Evolutionary conservation across 257 asterid species (phyloP), one percentile per base, ranked within the genome.

Genomic region (Euphrasia confusa): DNA sequence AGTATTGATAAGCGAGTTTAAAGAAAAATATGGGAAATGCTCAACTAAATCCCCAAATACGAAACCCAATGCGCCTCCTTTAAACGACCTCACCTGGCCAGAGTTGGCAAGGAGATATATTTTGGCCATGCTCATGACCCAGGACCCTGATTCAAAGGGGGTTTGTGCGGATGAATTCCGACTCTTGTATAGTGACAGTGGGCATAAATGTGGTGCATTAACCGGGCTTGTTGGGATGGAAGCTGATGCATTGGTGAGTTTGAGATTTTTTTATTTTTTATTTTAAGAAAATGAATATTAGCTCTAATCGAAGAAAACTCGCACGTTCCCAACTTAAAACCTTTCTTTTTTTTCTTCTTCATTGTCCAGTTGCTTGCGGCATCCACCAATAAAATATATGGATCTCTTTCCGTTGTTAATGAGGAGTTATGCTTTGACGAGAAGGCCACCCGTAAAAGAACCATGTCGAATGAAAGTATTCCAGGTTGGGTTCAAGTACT

Each of bases 401-500:
- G 71, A 18, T 58, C 39, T 45, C 27, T 48, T 37, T 10, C 58
- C 14, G 10, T 14, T 42, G 54, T 42, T 10, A n/a, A 18, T 30
- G 65, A 58, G 12, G 13, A 15, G 28, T 6, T 58, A 15, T 33
- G 47, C 14, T 40, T 12, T 14, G 64, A 40, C n/a, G 58, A 7
- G 47, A 50, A 58, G 44, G 40, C 0, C 40, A 10, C 14, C 1
- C 4, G 17, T 44, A 35, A n/a, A 28, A 45, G 27, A 55, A 7
- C 60, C 37, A 10, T 8, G 44, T 33, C 30, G 44, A 70, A 68
- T 54, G 71, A 50, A 28, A 65, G 70, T 35, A 50, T 71, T 63
- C 85, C 91, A 33, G 82, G 68, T 17, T 84, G 91, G 91, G 87
- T 81, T 37, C 70, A 58, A 57, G 80, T 49, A 26, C 67, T 84